phyloP scores from a whole-genome alignment of 768 basidiomycete species.

The Lentinus tigrinus region DNA sequence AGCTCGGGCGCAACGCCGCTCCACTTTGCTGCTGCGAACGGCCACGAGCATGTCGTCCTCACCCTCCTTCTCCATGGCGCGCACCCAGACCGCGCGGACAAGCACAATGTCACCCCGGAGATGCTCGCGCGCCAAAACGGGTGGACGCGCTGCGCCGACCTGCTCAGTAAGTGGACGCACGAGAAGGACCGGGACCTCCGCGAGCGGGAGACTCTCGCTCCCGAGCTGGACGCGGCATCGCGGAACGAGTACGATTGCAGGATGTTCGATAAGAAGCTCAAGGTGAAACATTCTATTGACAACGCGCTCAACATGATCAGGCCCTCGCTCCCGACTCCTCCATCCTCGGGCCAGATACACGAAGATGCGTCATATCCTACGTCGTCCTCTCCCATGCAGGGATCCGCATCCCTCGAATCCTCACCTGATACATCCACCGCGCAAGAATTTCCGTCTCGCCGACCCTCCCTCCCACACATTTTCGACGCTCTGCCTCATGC shows the following conservation, averaged over 20 bases:
- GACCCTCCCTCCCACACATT: conserved; percentile 71
- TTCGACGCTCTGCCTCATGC: conserved; percentile 20
- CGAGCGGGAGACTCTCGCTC: conserved; percentile 41
- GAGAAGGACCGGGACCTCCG: conserved; percentile 63
- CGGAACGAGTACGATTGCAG: conserved; percentile 17
- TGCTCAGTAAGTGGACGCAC: conserved; percentile 64
- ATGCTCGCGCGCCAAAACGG: conserved; percentile 79
- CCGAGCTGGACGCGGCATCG: conserved; percentile 8
- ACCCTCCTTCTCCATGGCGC: conserved; percentile 87
- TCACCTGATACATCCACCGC: conserved; percentile 29
- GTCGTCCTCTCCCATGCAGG: conserved; percentile 15
- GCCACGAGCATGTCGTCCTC: conserved; percentile 74
- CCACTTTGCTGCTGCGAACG: conserved; percentile 96
- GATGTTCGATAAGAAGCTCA: conserved; percentile 40
- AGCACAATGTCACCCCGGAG: conserved; percentile 88
- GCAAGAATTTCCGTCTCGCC: conserved; percentile 36
- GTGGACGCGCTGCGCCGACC: conserved; percentile 73
- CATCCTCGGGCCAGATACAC: conserved; percentile 26
- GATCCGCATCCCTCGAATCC: neutral
- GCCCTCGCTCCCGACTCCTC: conserved; percentile 30
- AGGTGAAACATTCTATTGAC: conserved; percentile 79
- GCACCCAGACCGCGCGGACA: conserved; percentile 77
- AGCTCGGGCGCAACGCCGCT: conserved; percentile 91
- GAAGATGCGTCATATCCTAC: conserved; percentile 15
- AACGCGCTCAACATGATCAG: conserved; percentile 54